Conservation (phyloP, 352 stramenopile genomes). For the Phytophthora pisi region DNA sequence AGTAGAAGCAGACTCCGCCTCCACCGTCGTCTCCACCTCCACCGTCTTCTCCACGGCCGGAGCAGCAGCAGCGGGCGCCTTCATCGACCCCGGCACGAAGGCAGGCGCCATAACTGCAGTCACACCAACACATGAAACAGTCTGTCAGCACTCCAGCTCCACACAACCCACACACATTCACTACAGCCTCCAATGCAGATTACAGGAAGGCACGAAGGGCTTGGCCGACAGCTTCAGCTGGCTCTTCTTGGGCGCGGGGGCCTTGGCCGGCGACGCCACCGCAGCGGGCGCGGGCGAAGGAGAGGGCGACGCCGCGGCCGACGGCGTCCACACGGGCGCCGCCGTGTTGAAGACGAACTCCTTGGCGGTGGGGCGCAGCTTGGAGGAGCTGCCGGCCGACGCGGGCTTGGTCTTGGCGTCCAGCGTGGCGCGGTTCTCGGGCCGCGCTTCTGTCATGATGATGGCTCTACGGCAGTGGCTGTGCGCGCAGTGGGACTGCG, state of each 20-base stretch:
- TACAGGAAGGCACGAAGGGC: constrained; percentile 65
- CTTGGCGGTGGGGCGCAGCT: constrained; percentile 66
- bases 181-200: neutral
- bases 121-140: constrained; percentile 1
- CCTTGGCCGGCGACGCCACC: constrained; percentile 6
- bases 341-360: constrained; percentile 70
- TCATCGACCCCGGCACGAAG: constrained; percentile 36
- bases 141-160: neutral
- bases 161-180: neutral
- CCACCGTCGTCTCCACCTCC: constrained; percentile 27
- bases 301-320: constrained; percentile 5
- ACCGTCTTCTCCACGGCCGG: constrained; percentile 23
- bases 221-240: constrained; percentile 63
- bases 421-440: constrained; percentile 20
- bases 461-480: neutral
- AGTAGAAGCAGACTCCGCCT: constrained; percentile 8
- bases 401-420: constrained; percentile 26
- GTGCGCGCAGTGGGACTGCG: neutral
- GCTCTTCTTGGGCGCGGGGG: constrained; percentile 32
- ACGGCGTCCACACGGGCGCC: constrained; percentile 58
- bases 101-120: constrained; percentile 42
- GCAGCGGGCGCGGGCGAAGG: constrained; percentile 8
- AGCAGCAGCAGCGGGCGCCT: constrained; percentile 15
- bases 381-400: constrained; percentile 33
- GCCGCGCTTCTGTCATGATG: constrained; percentile 36